These are phyloP conservation scores for Kwoniella sp. DNA, from an alignment of 768 basidiomycete genomes.

Conservation along the genomic window DNA sequence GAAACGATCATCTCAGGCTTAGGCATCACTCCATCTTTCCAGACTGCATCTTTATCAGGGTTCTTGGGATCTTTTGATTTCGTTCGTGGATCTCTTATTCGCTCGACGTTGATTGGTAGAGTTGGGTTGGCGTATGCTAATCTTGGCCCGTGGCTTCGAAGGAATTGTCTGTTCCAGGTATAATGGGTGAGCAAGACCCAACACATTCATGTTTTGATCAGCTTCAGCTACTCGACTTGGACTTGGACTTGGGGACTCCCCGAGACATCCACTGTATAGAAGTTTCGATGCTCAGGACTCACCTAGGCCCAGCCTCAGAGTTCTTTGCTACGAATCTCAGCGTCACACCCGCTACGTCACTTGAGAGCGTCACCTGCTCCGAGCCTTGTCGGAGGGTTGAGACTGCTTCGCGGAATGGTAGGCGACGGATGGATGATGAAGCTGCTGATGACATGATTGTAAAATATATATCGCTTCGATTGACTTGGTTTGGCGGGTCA, in stretches of 20 bases:
- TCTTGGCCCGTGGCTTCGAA: constrained; percentile 27
- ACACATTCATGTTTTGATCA: too few species aligned
- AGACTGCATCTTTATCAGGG: constrained; percentile 17
- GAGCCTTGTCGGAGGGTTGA: constrained; percentile 14
- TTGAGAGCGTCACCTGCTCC: constrained; percentile 19
- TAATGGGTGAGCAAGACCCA: too few species aligned
- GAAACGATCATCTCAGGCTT: constrained; percentile 27
- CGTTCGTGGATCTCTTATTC: constrained; percentile 37
- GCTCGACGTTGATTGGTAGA: constrained; percentile 23
- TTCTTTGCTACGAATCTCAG: constrained; percentile 37
- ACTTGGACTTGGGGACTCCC: too few species aligned
- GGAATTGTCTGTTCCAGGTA: constrained; percentile 45
- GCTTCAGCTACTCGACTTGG: too few species aligned
- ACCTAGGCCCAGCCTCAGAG: constrained; percentile 37
- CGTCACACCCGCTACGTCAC: constrained; percentile 23
- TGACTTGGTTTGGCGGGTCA: too few species aligned
- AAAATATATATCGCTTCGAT: neutral
- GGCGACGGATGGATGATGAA: constrained; percentile 8
- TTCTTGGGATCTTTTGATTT: constrained; percentile 29
- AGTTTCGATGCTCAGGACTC: constrained; percentile 5
- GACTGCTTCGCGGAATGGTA: constrained; percentile 29
- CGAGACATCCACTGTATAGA: too few species aligned
- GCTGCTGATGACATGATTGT: constrained; percentile 13
- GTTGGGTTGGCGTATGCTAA: constrained; percentile 42
- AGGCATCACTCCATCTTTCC: constrained; percentile 23